Conservation (phyloP, 768 basidiomycete species). For the Megacollybia marginata region DNA sequence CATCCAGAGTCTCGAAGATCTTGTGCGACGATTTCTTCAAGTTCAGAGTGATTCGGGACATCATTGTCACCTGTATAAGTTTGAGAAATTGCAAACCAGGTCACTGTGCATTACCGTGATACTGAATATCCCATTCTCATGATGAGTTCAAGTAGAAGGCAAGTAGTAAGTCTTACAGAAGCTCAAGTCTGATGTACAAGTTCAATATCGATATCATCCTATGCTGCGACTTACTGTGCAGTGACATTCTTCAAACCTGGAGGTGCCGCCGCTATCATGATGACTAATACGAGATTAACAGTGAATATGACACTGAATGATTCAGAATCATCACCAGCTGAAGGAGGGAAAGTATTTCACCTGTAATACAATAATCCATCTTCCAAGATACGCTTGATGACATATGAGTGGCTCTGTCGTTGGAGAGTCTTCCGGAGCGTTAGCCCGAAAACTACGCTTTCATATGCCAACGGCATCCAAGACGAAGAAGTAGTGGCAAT, state of each 20-base stretch:
- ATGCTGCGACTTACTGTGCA: not conserved
- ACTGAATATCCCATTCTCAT: not conserved
- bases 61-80: slow-evolving; percentile 45
- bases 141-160: not conserved
- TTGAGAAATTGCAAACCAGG: no score
- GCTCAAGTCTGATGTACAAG: not conserved
- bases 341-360: slow-evolving; percentile 16
- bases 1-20: not conserved
- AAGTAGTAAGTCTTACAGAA: not conserved
- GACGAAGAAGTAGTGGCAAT: slow-evolving; percentile 33
- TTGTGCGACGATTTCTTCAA: slow-evolving; percentile 28
- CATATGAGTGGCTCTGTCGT: slow-evolving; percentile 22
- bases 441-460: slow-evolving; percentile 33
- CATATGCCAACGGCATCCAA: slow-evolving; percentile 43
- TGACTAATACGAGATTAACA: not conserved
- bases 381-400: slow-evolving; percentile 33
- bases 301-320: not conserved
- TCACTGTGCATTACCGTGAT: not conserved
- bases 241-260: not conserved
- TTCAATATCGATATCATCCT: not conserved
- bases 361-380: slow-evolving; percentile 42
- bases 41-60: slow-evolving; percentile 61
- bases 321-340: not conserved
- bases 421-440: slow-evolving; percentile 26
- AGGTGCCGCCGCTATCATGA: not conserved